These are phyloP conservation scores for Conticribra guillardii DNA, from an alignment of 108 stramenopile species.

Conservation along the genomic window DNA sequence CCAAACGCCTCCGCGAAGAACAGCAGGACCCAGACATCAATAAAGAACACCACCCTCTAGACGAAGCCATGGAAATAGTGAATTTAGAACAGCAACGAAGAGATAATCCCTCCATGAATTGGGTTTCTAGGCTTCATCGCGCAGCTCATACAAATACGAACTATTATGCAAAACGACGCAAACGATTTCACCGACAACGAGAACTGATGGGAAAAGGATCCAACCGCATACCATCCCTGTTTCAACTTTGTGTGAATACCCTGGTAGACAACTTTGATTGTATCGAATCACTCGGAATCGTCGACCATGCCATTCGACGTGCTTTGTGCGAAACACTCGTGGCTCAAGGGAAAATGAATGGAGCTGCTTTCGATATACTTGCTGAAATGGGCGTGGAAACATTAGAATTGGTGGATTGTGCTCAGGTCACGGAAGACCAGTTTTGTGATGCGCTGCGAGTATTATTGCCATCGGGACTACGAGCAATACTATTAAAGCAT, in stretches of 20 bases:
- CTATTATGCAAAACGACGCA: conserved; percentile 69
- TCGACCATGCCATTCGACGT: conserved; percentile 66
- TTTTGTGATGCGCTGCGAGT: conserved; percentile 38
- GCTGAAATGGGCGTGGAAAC: conserved; percentile 71
- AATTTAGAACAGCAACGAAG: conserved; percentile 39
- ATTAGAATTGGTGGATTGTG: conserved; percentile 76
- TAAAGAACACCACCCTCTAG: conserved; percentile 73
- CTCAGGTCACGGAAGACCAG: conserved; percentile 71
- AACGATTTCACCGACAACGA: conserved; percentile 48
- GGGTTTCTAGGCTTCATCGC: conserved; percentile 31
- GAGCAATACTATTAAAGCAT: conserved; percentile 65
- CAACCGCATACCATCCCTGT: conserved; percentile 62
- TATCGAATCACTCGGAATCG: conserved; percentile 74
- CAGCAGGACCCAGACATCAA: conserved; percentile 53
- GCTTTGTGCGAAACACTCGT: conserved; percentile 69
- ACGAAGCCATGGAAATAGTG: conserved; percentile 54
- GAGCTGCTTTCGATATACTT: conserved; percentile 71
- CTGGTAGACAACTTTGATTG: conserved; percentile 76
- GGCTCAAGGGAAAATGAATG: conserved; percentile 64
- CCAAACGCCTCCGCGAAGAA: conserved; percentile 55
- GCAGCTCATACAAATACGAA: conserved; percentile 16
- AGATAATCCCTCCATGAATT: conserved; percentile 53
- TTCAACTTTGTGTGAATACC: conserved; percentile 65
- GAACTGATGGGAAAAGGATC: conserved; percentile 27
- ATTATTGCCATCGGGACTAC: conserved; percentile 54